phyloP scores from a whole-genome alignment of 2,329 filamentous ascomycete species.

The Fusarium lateritium region DNA sequence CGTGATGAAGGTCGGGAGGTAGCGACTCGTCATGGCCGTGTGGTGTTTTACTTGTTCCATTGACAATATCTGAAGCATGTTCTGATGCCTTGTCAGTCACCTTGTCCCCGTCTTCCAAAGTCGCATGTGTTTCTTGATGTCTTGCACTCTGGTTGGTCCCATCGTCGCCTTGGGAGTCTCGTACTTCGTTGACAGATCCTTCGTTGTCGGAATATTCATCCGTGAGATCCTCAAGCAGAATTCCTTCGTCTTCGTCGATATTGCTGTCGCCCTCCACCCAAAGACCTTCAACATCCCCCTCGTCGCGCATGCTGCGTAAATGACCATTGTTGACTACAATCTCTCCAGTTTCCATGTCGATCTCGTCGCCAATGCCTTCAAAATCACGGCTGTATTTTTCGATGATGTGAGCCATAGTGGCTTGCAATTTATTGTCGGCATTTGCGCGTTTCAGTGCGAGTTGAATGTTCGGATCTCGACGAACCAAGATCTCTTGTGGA shows the following conservation, averaged over 20 bases:
- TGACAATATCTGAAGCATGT: not conserved
- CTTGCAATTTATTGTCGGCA: constrained; percentile 81
- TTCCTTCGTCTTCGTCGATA: constrained; percentile 56
- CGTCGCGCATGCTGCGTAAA: constrained; percentile 72
- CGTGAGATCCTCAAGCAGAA: constrained; percentile 53
- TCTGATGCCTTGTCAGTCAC: not conserved
- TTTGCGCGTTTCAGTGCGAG: constrained; percentile 74
- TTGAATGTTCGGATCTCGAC: constrained; percentile 54
- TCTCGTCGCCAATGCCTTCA: constrained; percentile 86
- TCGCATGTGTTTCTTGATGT: not conserved
- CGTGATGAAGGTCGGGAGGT: not conserved
- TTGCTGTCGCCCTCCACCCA: constrained; percentile 49
- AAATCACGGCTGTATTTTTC: constrained; percentile 90
- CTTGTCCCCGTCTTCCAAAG: not conserved
- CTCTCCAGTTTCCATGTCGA: constrained; percentile 84
- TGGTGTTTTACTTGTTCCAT: not conserved
- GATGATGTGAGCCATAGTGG: constrained; percentile 90
- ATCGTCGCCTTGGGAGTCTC: constrained; percentile 17
- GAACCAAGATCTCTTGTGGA: constrained; percentile 62
- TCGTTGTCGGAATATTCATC: constrained; percentile 44
- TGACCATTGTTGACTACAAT: constrained; percentile 95
- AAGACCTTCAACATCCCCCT: constrained; percentile 62
- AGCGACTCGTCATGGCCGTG: not conserved
- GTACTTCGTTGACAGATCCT: constrained; percentile 25
- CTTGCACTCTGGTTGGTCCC: not conserved